Evolutionary conservation across 768 basidiomycete species (phyloP), one percentile per base, ranked within the genome.

Genomic region (Podaxis pistillaris): DNA sequence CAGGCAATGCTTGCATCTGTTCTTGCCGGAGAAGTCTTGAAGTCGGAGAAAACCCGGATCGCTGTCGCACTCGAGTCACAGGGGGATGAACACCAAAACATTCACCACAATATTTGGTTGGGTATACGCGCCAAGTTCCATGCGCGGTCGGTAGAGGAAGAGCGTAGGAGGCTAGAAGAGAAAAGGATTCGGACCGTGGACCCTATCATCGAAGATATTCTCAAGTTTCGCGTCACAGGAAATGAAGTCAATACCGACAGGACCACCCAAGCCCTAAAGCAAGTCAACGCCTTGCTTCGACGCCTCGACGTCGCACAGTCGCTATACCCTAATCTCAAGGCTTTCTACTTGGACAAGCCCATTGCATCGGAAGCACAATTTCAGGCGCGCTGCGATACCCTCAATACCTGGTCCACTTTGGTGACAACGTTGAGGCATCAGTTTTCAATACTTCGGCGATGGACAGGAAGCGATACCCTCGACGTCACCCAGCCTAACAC

Each of bases 1-100:
- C 94, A 96, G 74, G 90, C 90, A 17, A 90, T 98, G 87, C 85
- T 98, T 36, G 86, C 93, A 12, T 96, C 95, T 33, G 96, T 98
- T 26, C 82, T 99, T 51, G 86, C 86, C 33, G 96, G 97, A 9
- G 96, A 98, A 69, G 94, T 99, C 11, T 85, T 99, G 66, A 93
- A 90, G 72, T 91, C 93, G 0, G 97, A 98, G 77, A 97, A 94
- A 76, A 91, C 91, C 26, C 86, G 97, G 61, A 95, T 98, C 63
- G 90, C 91, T 30, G 87, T 87, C 52, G 91, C 87, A 15, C 78
- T 94, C 55, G 86, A 89, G 65, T 83, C 86, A 22, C 82, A 85
- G 19, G 81, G 81, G 7, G 88, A 91, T 62, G 87, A 89, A 75
- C 84, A 89, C 74, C 82, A 86, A 70, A 84, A 83, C 72, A 75